Conservation (phyloP, 306 rosid species). For the Canavalia ensiformis region DNA sequence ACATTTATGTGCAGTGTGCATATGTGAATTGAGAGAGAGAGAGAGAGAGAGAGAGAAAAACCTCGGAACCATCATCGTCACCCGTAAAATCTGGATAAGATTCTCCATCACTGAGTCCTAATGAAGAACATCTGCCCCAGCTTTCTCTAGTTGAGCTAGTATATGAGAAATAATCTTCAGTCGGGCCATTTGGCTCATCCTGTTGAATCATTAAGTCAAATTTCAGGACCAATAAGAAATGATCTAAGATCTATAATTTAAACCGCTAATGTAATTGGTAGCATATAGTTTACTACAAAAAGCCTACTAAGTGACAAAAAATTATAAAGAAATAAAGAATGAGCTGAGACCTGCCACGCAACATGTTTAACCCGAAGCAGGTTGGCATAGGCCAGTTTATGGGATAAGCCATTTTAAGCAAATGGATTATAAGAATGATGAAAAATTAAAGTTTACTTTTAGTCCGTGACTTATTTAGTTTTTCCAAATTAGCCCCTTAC, state of each 20-base stretch:
- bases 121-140: conserved; percentile 93
- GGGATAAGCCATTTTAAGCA: neutral
- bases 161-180: conserved; percentile 85
- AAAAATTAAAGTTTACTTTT: too few relatives aligned
- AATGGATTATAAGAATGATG: neutral
- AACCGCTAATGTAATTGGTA: conserved; percentile 26
- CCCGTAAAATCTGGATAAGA: conserved; percentile 63
- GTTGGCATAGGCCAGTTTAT: neutral
- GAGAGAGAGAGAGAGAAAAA: conserved; percentile 60
- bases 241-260: neutral
- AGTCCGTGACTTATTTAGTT: too few relatives aligned
- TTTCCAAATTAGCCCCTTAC: too few relatives aligned
- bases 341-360: neutral
- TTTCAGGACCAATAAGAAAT: conserved; percentile 28
- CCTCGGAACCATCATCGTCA: conserved; percentile 69
- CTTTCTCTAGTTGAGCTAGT: conserved; percentile 89
- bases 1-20: neutral
- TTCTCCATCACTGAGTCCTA: conserved; percentile 85
- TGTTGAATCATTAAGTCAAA: conserved; percentile 54
- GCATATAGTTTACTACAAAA: conserved; percentile 6
- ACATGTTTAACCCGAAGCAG: conserved; percentile 17
- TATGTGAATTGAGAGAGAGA: conserved; percentile 47
- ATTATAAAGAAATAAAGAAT: neutral
- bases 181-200: conserved; percentile 66
- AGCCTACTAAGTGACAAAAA: neutral